Evolutionary conservation across 805 yeast species (phyloP), one percentile per base, ranked within the genome.

Genomic region (Candida odintsovae): DNA sequence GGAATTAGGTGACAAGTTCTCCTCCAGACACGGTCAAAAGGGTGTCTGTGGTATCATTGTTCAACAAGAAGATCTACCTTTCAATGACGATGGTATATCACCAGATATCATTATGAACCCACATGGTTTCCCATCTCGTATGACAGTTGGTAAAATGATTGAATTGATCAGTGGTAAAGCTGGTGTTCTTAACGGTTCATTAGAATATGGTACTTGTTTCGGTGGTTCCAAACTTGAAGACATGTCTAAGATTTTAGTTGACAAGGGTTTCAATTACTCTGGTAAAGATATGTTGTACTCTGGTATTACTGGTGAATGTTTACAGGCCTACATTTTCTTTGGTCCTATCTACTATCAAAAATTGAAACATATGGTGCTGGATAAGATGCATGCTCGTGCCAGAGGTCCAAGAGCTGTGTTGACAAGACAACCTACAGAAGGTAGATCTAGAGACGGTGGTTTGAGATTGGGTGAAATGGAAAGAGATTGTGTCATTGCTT

Each of bases 31-130:
- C 70, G 99, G 99, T 36, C 99, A 92, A 66, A 92, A 92, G 73
- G 99, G 99, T 80, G 98, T 94, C 26, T 92, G 98, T 73, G 98
- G 99, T 69, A 89, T 94, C 56, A 94, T 92, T 65, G 97, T 92
- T 6, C 90, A 89, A 56, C 98, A 92, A 64, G 98, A 92, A 57
- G 99, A 92, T 61, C 75, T 92, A 76, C 99, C 99, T 13, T 92
- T 92, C 68, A 88, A 83, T 62, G 98, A 94, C 57, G 78, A 82
- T 48, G 99, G 99, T 63, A 78, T 94, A 22, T 73, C 80, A 3
- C 99, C 99, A 0, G 99, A 92, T 70, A 90, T 92, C 54, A 92
- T 92, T 61, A 92, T 92, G 97, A 92, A 92, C 63, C 99, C 99
- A 2, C 99, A 92, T 66, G 99, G 97, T 72, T 94, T 92, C 83